Base-by-base conservation (phyloP, 2,329 filamentous ascomycete genomes). In the Cladosporium phlei region DNA sequence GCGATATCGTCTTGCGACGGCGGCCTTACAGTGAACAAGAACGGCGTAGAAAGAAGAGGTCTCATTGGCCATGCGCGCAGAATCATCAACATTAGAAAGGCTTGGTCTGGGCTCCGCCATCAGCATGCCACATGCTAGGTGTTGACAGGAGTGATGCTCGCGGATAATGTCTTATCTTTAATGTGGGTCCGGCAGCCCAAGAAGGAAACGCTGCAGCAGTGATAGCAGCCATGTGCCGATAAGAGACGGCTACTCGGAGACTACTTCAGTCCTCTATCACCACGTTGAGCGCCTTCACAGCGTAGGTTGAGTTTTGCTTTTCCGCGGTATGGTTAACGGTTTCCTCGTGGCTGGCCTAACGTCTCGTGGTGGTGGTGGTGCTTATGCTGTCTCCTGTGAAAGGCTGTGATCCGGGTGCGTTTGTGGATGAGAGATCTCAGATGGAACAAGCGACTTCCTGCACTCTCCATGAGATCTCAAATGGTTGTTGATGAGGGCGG, bases 81-180 rank as follows among this genome's bases (percentile, higher is more conserved):
- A 25, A 11, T n/a, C n/a, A n/a, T n/a, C n/a, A n/a, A n/a, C n/a
- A n/a, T n/a, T n/a, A n/a, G n/a, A n/a, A n/a, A n/a, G n/a, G n/a
- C n/a, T n/a, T n/a, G n/a, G n/a, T n/a, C n/a, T n/a, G n/a, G n/a
- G n/a, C n/a, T n/a, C 24, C 11, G 6, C 24, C 24, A 25, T 25
- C 6, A 25, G 24, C 24, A 11, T 25, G 24, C 24, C 24, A 25
- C 6, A 25, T 25, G 11, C 24, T 25, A 11, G 24, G n/a, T n/a
- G n/a, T n/a, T n/a, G n/a, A n/a, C n/a, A n/a, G n/a, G n/a, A n/a
- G n/a, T n/a, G n/a, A n/a, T n/a, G n/a, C 28, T 43, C 29, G 40
- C 40, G 37, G 42, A 27, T 22, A 22, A 32, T 35, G 22, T 17
- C 42, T 45, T 45, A 45, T 45, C 42, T 45, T 29, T 45, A 24